Conservation (phyloP, 805 yeast species). For the Myxozyma nipponensis region DNA sequence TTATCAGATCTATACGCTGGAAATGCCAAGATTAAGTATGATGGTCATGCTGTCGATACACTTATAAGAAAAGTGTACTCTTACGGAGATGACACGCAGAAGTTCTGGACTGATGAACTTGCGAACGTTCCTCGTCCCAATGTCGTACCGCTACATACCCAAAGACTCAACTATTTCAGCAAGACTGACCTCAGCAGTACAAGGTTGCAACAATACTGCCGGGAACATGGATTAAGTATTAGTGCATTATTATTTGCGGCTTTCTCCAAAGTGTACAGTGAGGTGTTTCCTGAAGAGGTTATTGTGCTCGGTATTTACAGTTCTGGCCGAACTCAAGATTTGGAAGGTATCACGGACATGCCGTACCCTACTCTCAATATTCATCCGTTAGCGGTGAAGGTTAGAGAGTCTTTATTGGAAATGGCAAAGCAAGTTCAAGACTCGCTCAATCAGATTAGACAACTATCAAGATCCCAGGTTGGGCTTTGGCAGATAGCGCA, state of each 20-base stretch:
- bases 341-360: slow-evolving; percentile 5
- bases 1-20: slow-evolving; percentile 12
- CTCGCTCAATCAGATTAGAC: slow-evolving; percentile 10
- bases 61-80: background rate
- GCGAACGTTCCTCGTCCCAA: background rate
- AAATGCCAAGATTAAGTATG: background rate
- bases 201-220: too few relatives aligned
- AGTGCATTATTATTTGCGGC: slow-evolving; percentile 19
- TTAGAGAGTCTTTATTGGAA: background rate
- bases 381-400: slow-evolving; percentile 21
- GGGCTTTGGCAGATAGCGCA: slow-evolving; percentile 14
- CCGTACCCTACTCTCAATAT: slow-evolving; percentile 27
- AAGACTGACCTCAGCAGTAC: too few relatives aligned
- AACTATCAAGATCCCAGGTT: slow-evolving; percentile 12
- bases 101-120: slow-evolving; percentile 4
- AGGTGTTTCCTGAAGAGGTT: background rate
- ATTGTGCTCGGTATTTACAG: slow-evolving; percentile 26
- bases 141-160: background rate
- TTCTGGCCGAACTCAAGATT: slow-evolving; percentile 27
- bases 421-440: slow-evolving; percentile 15
- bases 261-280: slow-evolving; percentile 6
- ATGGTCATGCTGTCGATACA: background rate
- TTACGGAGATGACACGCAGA: background rate
- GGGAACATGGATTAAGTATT: background rate
- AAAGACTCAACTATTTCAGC: background rate